Base-by-base conservation (phyloP, 345 rosid species). In the Eucalyptus cloeziana region DNA sequence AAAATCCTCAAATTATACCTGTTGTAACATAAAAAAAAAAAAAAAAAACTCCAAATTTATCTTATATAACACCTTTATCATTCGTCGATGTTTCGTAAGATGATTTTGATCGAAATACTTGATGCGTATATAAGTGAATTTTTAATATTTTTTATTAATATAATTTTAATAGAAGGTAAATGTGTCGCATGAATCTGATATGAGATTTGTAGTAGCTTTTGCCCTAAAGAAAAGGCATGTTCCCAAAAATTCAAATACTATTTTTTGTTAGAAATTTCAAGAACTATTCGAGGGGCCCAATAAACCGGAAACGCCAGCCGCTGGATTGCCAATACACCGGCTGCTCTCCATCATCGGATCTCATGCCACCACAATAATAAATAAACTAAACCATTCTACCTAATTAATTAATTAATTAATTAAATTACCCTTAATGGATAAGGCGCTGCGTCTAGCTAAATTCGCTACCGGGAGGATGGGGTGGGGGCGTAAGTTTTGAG, bases 51-150 rank as follows among this genome's bases (percentile, higher is more conserved):
- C 0, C 0, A 17, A 52, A 16, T 52, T 1, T 52, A 17, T 3
- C 1, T 52, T 1, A 19, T 1, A 1, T 7, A 0, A 52, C 8
- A 51, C 0, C 0, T 19, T 0, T 7, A 52, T 52, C 1, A 52
- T 52, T 52, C 3, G 3, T 24, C 6, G 1, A 56, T 24, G n/a
- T 56, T 56, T 24, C 1, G 3, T 52, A 52, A 3, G 2, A 24
- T 24, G 0, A 10, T 56, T 24, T 10, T n/a, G n/a, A n/a, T n/a
- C n/a, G n/a, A n/a, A n/a, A n/a, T n/a, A n/a, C n/a, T n/a, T n/a
- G n/a, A n/a, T n/a, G n/a, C n/a, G n/a, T n/a, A n/a, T n/a, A n/a
- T n/a, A n/a, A n/a, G n/a, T n/a, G n/a, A n/a, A n/a, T n/a, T n/a
- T n/a, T n/a, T n/a, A n/a, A n/a, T n/a, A n/a, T n/a, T n/a, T n/a